Evolutionary conservation across 139 green algal species (phyloP), one percentile per base, ranked within the genome.

Genomic region (Micractinium conductrix): DNA sequence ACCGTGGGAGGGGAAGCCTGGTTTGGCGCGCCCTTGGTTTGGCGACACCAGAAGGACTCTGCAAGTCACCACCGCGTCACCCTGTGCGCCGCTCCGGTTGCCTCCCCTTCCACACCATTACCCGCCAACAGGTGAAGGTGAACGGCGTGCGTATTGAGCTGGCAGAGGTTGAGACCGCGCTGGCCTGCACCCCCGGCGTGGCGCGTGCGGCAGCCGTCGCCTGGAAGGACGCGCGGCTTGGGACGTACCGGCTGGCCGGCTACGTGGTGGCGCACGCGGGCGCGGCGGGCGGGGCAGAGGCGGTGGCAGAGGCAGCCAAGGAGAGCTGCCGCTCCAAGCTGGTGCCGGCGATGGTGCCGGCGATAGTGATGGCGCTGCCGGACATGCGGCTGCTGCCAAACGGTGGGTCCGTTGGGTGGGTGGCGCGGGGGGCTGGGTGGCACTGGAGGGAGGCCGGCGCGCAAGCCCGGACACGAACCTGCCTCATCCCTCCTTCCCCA

Each of bases 111-210:
- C 58, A 68, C 19, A 26, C 58, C 58, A 68, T 7, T n/a, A n/a
- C 58, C 58, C 58, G 1, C 5, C 58, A 55, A 40, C 86, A 92
- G 87, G 85, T 94, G 55, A 93, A 94, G 85, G 81, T 94, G 38
- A 85, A 86, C 45, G 91, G 91, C 26, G 85, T 93, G 62, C 74
- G 90, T n/a, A 92, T 94, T 50, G 91, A 94, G 84, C 72, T 94
- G 78, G 85, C 85, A 22, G 91, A 94, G 85, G 73, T 93, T n/a
- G 91, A 94, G 63, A 60, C 85, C 12, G 80, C 70, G n/a, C 53
- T 91, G 71, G 62, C 65, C 2, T 19, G n/a, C 65, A 42, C 65
- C 65, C 28, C 70, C 53, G 84, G 78, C 44, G 78, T 86, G 45
- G 35, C 43, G 33, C 45, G 33, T 30, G 73, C 73, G 3, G 45